Base-by-base conservation (phyloP, 805 yeast genomes). In the Yarrowia sp. region DNA sequence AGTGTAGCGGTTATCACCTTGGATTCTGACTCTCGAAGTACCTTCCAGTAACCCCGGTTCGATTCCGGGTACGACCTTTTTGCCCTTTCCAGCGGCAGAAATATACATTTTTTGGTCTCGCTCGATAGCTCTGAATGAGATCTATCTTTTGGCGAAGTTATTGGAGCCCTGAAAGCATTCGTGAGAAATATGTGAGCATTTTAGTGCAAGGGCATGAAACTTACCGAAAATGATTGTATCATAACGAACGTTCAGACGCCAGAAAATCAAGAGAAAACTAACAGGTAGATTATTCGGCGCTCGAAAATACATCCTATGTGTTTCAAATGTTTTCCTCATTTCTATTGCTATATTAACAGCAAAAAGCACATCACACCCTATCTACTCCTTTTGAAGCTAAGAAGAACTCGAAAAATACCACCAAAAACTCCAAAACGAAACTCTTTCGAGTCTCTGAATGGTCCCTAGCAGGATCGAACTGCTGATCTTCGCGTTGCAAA, bases 401-500 rank as follows among this genome's bases (percentile, higher is more conserved):
- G 4, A 38, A 38, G 1, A 38, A 38, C 40, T 0, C 4, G 3
- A 26, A 26, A 26, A 2, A 26, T 5, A 26, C 32, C 32, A 26
- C 32, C 32, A 26, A 26, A 19, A 26, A 26, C 32, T 26, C 7
- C 40, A 38, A 38, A 38, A 38, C 2, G 40, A 38, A 38, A 38
- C 12, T 9, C 40, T 38, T 38, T 10, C 40, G 4, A 26, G 32
- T 10, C 40, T 10, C 12, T 38, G 12, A 2, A 61, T 75, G 77
- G 77, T 75, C 77, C 74, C 76, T 74, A 75, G 75, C 77, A 75
- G 77, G 77, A 74, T 80, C 82, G 82, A 80, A 80, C 82, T 78
- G 83, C 82, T 80, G 83, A 80, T 80, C 83, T 80, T 79, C 79
- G 82, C 82, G 82, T 80, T 48, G 48, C 56, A 63, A 49, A 63